phyloP scores from a whole-genome alignment of 192 early-diverging fungal genomes.

The Coemansia sp. region DNA sequence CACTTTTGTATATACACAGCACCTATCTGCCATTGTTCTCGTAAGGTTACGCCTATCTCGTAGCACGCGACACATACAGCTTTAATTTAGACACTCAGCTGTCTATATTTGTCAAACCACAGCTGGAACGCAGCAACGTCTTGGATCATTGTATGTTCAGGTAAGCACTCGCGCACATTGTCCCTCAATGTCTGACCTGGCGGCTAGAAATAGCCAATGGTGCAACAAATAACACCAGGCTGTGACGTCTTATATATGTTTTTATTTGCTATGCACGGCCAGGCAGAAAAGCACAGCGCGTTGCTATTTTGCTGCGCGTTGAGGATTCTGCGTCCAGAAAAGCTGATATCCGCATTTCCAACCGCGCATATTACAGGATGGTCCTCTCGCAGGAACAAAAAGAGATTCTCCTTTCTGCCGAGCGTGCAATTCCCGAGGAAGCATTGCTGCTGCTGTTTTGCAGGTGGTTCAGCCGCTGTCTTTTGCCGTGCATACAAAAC shows the following conservation, averaged over 20 bases:
- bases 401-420: conserved; percentile 21
- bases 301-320: not conserved
- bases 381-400: conserved; percentile 8
- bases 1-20: not conserved
- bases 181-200: not conserved
- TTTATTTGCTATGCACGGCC: not conserved
- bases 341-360: not conserved
- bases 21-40: not conserved
- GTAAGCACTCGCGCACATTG: not conserved
- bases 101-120: not conserved
- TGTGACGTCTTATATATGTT: not conserved
- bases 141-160: not conserved
- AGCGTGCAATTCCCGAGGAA: not conserved
- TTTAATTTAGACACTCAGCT: not conserved
- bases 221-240: not conserved
- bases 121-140: not conserved
- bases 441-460: not conserved
- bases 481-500: not conserved
- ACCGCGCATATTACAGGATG: conserved; percentile 10
- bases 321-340: conserved; percentile 1
- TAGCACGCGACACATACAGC: not conserved
- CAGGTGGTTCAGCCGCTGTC: conserved; percentile 6
- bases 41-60: not conserved
- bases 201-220: not conserved
- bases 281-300: not conserved